Evolutionary conservation across 208 protist genomes (phyloP), one percentile per base, ranked within the genome.

Genomic region (Novymonas esmeraldas): DNA sequence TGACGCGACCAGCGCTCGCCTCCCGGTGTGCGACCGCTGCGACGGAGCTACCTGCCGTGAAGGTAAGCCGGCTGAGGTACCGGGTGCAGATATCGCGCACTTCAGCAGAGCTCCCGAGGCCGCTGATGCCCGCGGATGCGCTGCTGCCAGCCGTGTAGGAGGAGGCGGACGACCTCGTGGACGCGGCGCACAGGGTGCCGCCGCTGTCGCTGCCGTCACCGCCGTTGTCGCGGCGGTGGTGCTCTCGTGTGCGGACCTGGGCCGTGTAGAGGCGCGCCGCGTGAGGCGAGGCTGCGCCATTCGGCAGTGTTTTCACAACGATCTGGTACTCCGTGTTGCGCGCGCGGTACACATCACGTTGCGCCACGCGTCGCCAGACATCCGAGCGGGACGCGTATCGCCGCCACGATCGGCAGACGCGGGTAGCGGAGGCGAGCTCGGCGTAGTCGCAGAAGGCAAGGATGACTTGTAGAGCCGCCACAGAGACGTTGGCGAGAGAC

Each of bases 391-490:
- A 28, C 24, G 62, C 51, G 52, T 33, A 51, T n/a, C 39, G 52
- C 29, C 62, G 62, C 62, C 62, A 68, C 16, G 49, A 2, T 11
- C 28, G 36, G 39, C 51, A 60, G 26, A 68, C 51, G 39, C 78
- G 76, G 20, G 56, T 64, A 31, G 62, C 54, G 20, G 58, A 45
- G 41, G 73, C 76, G 50, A 81, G 65, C 31, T 62, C 65, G 6
- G 59, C 64, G 18, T 69, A 69, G 67, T 81, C 76, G 51, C 76
- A 81, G 70, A 62, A 76, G 62, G 56, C 39, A 16, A 81, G 64
- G 22, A 76, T 73, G 52, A 54, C 60, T 22, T 76, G 46, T 24
- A 76, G 76, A 2, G 67, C 36, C 2, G 16, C 46, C 13, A 66
- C 58, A 6, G 76, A 44, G 13, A 73, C 50, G 6, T 14, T 28